Conservation (phyloP, 257 asterid species). For the Phtheirospermum japonicum region DNA sequence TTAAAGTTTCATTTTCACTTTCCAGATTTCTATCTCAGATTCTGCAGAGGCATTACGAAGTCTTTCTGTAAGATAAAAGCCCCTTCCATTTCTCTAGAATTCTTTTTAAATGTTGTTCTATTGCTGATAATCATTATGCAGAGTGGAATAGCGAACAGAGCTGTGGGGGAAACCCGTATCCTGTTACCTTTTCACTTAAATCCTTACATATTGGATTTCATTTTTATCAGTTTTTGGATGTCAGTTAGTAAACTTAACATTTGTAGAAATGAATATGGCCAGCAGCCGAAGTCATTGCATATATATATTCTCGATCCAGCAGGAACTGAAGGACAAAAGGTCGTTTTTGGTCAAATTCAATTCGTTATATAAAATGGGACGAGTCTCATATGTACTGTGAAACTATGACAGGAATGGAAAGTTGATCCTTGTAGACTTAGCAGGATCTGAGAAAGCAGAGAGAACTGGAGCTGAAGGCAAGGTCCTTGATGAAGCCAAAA, state of each 20-base stretch:
- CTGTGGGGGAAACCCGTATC: slow-evolving; percentile 93
- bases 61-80: slow-evolving; percentile 58
- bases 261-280: slow-evolving; percentile 71
- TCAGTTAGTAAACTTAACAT: slow-evolving; percentile 32
- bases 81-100: slow-evolving; percentile 4
- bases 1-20: slow-evolving; percentile 26
- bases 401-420: slow-evolving; percentile 56
- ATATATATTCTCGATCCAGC: slow-evolving; percentile 54
- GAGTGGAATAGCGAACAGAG: slow-evolving; percentile 83
- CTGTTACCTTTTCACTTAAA: slow-evolving; percentile 25
- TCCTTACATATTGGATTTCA: slow-evolving; percentile 5
- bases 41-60: slow-evolving; percentile 56
- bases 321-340: slow-evolving; percentile 62
- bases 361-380: background rate
- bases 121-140: slow-evolving; percentile 34
- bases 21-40: slow-evolving; percentile 55
- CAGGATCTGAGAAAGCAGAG: slow-evolving; percentile 93
- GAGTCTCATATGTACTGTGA: slow-evolving; percentile 20
- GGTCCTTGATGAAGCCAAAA: slow-evolving; percentile 91
- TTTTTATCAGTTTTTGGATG: slow-evolving; percentile 12
- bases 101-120: slow-evolving; percentile 14
- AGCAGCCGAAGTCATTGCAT: slow-evolving; percentile 92
- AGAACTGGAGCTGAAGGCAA: slow-evolving; percentile 88
- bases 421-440: slow-evolving; percentile 83
- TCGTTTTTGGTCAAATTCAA: slow-evolving; percentile 22